Base-by-base conservation (phyloP, 2,329 filamentous ascomycete species). In the Diplocarpon rosae region DNA sequence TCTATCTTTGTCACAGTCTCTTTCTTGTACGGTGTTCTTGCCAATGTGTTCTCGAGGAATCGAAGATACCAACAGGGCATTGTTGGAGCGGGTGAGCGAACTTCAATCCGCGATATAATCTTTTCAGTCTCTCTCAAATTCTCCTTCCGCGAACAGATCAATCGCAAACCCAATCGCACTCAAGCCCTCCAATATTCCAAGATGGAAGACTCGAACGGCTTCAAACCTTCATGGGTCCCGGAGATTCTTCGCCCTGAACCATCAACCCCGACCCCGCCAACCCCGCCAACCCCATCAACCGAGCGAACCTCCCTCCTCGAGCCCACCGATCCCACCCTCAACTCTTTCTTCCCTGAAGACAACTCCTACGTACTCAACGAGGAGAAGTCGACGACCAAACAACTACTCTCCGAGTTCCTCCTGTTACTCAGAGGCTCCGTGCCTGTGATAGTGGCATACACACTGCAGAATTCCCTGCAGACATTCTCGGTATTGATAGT, bases 381-480 rank as follows among this genome's bases (percentile, higher is more conserved):
- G 12, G 44, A 56, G 12, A 37, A 46, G 12, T 54, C 56, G 11
- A 38, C 46, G 1, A 39, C 51, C 2, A 52, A 49, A 47, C 47
- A 52, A 56, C 72, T 67, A 67, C 52, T 71, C 3, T 48, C 59
- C 17, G 85, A 92, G 61, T 78, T 85, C 53, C 74, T 75, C 67
- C 65, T 85, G 6, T 66, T 92, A 1, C 64, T 84, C 31, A 80
- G 75, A 54, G 76, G 77, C 17, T 85, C 85, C 0, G 62, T 86
- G 1, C 85, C 86, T 0, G 83, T 93, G 2, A 88, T 93, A 48
- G 60, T 94, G 31, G 86, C 86, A 47, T 94, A 94, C 63, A 82
- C 82, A 8, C 70, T 94, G 5, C 87, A 94, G 50, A 93, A 90
- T 62, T 88, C 83, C 5, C 68, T 94, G 0, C 87, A 94, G 60